These are phyloP conservation scores for Metschnikowia colocasiae DNA, from an alignment of 805 yeast genomes.

Conservation along the genomic window DNA sequence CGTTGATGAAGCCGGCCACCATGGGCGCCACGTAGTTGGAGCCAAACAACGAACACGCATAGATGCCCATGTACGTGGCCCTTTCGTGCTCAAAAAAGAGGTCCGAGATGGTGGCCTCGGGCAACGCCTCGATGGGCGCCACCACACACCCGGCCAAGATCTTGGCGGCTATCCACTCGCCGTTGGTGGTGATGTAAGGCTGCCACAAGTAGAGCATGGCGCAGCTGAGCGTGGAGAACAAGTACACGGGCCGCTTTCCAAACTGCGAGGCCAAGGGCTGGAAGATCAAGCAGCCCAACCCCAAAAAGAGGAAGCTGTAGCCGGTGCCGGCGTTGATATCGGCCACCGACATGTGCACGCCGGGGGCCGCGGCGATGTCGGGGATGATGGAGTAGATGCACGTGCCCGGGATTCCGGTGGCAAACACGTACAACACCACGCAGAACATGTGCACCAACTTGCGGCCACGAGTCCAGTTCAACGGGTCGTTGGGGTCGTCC, in stretches of 20 bases:
- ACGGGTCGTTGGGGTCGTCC: constrained; percentile 65
- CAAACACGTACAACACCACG: constrained; percentile 30
- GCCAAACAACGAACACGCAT: constrained; percentile 24
- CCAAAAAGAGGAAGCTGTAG: constrained; percentile 15
- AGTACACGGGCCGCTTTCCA: constrained; percentile 46
- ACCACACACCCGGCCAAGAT: constrained; percentile 25
- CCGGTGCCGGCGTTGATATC: constrained; percentile 18
- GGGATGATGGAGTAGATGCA: constrained; percentile 17
- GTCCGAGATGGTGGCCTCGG: constrained; percentile 48
- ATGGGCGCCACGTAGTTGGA: constrained; percentile 17
- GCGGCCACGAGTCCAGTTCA: constrained; percentile 54
- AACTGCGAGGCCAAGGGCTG: constrained; percentile 50
- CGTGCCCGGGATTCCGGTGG: constrained; percentile 34
- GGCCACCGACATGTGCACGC: constrained; percentile 14
- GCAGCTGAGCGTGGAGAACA: constrained; percentile 38
- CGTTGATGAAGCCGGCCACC: constrained; percentile 20
- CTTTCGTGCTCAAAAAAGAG: constrained; percentile 49
- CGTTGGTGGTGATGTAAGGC: constrained; percentile 33
- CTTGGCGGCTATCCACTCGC: constrained; percentile 18
- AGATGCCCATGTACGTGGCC: constrained; percentile 18
- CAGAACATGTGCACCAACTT: constrained; percentile 47
- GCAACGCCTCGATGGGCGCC: constrained; percentile 46
- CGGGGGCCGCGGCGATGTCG: constrained; percentile 14
- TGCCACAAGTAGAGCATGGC: constrained; percentile 40
- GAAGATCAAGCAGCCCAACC: constrained; percentile 44